These are phyloP conservation scores for Chrysanthemum makinoi DNA, from an alignment of 129 eudicot genomes.

Conservation along the genomic window DNA sequence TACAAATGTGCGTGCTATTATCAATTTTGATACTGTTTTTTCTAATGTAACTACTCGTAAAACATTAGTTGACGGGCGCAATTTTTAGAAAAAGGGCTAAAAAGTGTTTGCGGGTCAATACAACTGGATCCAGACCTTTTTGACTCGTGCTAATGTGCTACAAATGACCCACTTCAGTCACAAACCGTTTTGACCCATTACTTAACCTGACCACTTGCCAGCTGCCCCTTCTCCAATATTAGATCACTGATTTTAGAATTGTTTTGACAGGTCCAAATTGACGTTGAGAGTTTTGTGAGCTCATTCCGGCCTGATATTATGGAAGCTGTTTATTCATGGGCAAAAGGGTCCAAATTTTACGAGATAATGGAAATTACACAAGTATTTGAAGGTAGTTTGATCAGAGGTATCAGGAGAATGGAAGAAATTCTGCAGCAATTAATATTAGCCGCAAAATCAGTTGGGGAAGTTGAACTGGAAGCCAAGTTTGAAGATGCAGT, in stretches of 20 bases:
- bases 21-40: no score
- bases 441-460: constrained; percentile 79
- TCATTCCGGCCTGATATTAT: constrained; percentile 89
- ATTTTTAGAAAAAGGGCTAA: no score
- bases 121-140: no score
- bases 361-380: constrained; percentile 93
- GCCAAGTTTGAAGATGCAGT: constrained; percentile 87
- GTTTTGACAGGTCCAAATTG: constrained; percentile 71
- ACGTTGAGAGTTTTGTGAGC: constrained; percentile 83
- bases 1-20: no score
- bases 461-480: constrained; percentile 92
- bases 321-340: constrained; percentile 97
- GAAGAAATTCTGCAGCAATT: constrained; percentile 98
- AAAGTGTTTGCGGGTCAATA: no score
- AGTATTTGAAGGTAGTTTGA: constrained; percentile 93
- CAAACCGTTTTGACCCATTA: no score
- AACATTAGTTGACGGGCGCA: no score
- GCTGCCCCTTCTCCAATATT: not conserved
- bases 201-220: no score
- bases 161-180: no score
- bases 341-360: constrained; percentile 87
- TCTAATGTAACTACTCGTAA: no score
- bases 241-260: not conserved
- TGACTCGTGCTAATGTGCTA: no score
- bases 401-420: constrained; percentile 90